Evolutionary conservation across 352 stramenopile genomes (phyloP), one percentile per base, ranked within the genome.

Genomic region (Poterioochromonas sp.): DNA sequence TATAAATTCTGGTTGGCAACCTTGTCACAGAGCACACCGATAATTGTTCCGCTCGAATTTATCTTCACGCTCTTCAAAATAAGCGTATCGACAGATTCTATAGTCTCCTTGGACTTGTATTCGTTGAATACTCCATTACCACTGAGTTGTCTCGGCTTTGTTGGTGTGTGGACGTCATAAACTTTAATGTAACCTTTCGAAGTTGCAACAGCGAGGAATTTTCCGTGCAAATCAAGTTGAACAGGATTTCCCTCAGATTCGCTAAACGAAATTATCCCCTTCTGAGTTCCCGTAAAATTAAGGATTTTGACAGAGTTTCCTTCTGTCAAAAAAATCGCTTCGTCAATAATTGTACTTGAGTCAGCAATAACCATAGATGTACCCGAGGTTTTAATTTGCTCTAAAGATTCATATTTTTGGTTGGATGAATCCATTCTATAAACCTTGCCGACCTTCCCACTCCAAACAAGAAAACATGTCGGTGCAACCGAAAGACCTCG

Each of bases 141-240:
- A 20, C 90, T 90, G 40, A 92, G 80, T n/a, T 86, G 89, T 71
- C 94, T 94, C 8, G 90, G 88, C 43, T 22, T 71, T 70, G 35
- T 78, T 22, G 71, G 86, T 1, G 86, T 84, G 40, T 85, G 92
- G 32, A 95, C 83, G 54, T 96, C 87, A 47, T 94, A 93, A 18
- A 94, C 84, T 43, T 93, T 93, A 35, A 97, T 77, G 18, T 93
- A 71, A 0, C 90, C 89, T 1, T 79, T 84, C 79, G 93, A 85
- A 0, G 92, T 97, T 5, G 86, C 88, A 0, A 97, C 90, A 11
- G 89, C 90, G 43, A 97, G 84, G 73, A 91, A 95, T 65, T 93
- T 94, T 68, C 85, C 90, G 76, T 96, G 92, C 32, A 95, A 80
- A 37, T 91, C 88, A 22, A 97, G 76, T 49, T 93, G 79, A 34